Conservation (phyloP, 495 filamentous ascomycete species). For the Friedmanniomyces endolithicus region DNA sequence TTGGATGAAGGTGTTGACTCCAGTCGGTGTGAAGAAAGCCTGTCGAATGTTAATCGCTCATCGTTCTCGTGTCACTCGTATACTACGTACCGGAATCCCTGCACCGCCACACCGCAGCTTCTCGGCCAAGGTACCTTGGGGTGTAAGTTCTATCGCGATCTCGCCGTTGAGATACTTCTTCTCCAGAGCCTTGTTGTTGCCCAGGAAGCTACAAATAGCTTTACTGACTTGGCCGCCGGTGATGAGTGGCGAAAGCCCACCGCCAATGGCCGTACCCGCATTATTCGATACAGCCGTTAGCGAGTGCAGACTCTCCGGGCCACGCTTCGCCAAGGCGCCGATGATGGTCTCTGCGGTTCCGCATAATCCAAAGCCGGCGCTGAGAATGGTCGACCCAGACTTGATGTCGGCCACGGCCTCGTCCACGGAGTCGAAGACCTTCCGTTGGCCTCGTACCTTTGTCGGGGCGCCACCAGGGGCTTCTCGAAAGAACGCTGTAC, state of each 20-base stretch:
- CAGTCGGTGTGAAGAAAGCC: conserved; percentile 54
- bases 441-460: conserved; percentile 34
- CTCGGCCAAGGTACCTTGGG: conserved; percentile 54
- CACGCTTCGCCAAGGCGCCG: conserved; percentile 23
- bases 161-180: conserved; percentile 48
- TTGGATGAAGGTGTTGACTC: conserved; percentile 48
- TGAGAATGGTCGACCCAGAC: conserved; percentile 45
- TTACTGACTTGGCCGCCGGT: conserved; percentile 43
- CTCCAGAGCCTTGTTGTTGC: conserved; percentile 54
- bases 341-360: conserved; percentile 37
- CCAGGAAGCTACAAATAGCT: conserved; percentile 49
- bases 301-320: conserved; percentile 24
- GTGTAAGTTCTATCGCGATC: conserved; percentile 52
- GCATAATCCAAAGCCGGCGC: conserved; percentile 50
- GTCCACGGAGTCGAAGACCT: conserved; percentile 44
- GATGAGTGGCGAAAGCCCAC: conserved; percentile 41
- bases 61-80: not conserved
- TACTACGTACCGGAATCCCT: conserved; percentile 38
- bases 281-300: conserved; percentile 57
- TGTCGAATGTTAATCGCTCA: not conserved
- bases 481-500: conserved; percentile 1
- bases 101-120: conserved; percentile 49
- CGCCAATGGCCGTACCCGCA: conserved; percentile 45
- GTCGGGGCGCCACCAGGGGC: conserved; percentile 20
- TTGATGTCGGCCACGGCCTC: conserved; percentile 49